A percentile compares a stretch with the other conserved stretches of the same genome.
These are phyloP conservation scores for Boletus subcaerulescens DNA, from an alignment of 768 basidiomycete species.

Conservation along the genomic window DNA sequence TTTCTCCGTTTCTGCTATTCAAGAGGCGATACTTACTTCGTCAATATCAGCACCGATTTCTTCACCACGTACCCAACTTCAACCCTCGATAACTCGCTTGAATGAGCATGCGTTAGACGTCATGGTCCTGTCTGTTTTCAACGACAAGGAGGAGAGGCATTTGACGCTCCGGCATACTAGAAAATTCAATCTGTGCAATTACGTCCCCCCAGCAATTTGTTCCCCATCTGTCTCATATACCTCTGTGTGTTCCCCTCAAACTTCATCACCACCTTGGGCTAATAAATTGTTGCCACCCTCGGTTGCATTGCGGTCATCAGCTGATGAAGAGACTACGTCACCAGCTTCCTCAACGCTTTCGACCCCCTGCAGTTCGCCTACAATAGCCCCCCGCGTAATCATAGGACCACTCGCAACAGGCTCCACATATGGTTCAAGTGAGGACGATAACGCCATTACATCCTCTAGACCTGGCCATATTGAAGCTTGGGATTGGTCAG, in stretches of 20 bases:
- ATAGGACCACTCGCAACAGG: conserved; percentile 24
- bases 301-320: neutral
- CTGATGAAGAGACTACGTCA: conserved; percentile 19
- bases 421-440: neutral
- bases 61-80: neutral
- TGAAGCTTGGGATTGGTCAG: conserved; percentile 25
- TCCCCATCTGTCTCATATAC: conserved; percentile 2
- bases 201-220: conserved; percentile 28
- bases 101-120: conserved; percentile 13
- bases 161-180: conserved; percentile 7
- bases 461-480: conserved; percentile 2
- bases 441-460: neutral
- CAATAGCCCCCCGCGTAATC: conserved; percentile 19
- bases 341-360: conserved; percentile 29
- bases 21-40: neutral
- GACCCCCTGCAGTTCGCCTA: conserved; percentile 22
- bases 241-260: neutral
- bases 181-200: conserved; percentile 32
- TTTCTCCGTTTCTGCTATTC: neutral
- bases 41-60: conserved; percentile 6
- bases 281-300: neutral
- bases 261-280: neutral
- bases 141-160: neutral
- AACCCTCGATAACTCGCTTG: neutral
- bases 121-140: conserved; percentile 2